Evolutionary conservation across 2,329 filamentous ascomycete genomes (phyloP).

Genomic region (Colletotrichum kahawae): DNA sequence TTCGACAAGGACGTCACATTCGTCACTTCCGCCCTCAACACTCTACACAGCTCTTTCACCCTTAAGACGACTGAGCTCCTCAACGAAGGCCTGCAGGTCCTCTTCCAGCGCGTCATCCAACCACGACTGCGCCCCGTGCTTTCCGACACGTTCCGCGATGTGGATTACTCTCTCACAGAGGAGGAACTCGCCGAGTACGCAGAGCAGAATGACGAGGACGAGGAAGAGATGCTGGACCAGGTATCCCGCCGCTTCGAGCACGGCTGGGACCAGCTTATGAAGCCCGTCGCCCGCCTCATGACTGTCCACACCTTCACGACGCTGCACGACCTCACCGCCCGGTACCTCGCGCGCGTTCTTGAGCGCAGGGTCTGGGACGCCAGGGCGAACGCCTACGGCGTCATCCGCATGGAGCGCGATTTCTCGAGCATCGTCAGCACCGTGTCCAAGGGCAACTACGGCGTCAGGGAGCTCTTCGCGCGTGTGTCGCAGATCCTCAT

Average conservation of each 20-base stretch:
- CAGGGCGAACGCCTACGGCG: slow-evolving; percentile 80
- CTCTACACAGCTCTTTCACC: slow-evolving; percentile 74
- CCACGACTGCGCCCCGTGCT: slow-evolving; percentile 83
- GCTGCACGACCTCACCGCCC: slow-evolving; percentile 76
- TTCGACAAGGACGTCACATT: slow-evolving; percentile 77
- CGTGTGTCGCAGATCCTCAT: slow-evolving; percentile 81
- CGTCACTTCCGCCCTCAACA: slow-evolving; percentile 71
- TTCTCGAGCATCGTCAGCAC: slow-evolving; percentile 75
- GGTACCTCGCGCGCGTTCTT: slow-evolving; percentile 76
- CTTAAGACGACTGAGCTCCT: slow-evolving; percentile 82
- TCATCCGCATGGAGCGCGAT: slow-evolving; percentile 84
- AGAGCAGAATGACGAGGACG: slow-evolving; percentile 57
- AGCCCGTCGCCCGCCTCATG: slow-evolving; percentile 83
- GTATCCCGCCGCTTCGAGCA: slow-evolving; percentile 82
- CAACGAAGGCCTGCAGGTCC: slow-evolving; percentile 81
- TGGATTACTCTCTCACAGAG: slow-evolving; percentile 78
- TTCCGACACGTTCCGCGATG: slow-evolving; percentile 87
- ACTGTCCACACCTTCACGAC: slow-evolving; percentile 77
- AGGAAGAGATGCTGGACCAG: slow-evolving; percentile 63
- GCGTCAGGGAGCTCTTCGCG: slow-evolving; percentile 77
- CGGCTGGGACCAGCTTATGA: slow-evolving; percentile 85
- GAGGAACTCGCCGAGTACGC: slow-evolving; percentile 64
- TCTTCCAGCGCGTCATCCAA: slow-evolving; percentile 88
- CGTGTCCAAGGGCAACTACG: slow-evolving; percentile 75
- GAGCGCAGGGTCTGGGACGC: slow-evolving; percentile 89